phyloP scores from a whole-genome alignment of 305 asterid species.

The Striga hermonthica region DNA sequence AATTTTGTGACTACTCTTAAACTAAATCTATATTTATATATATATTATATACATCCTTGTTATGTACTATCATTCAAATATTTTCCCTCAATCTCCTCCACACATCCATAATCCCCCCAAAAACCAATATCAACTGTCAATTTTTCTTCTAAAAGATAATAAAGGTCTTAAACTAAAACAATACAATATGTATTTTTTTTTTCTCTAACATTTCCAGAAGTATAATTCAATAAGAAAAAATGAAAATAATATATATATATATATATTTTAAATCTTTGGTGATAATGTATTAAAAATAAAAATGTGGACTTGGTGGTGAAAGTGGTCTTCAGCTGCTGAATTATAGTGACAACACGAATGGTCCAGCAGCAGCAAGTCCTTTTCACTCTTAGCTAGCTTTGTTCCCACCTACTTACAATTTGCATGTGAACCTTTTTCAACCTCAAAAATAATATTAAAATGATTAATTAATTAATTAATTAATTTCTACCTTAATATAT shows the following conservation, averaged over 20 bases:
- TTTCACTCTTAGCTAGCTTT: slow-evolving; percentile 37
- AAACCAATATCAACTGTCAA: too few relatives aligned
- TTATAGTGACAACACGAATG: slow-evolving; percentile 37
- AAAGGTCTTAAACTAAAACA: too few relatives aligned
- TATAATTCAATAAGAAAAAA: neutral
- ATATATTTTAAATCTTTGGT: too few relatives aligned
- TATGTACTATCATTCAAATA: too few relatives aligned
- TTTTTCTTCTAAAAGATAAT: neutral
- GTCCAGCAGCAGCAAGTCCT: slow-evolving; percentile 26
- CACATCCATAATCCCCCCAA: too few relatives aligned
- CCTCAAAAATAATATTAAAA: neutral
- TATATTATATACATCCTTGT: too few relatives aligned
- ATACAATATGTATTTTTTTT: too few relatives aligned
- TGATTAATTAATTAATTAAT: neutral
- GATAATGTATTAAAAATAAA: too few relatives aligned
- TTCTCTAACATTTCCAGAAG: neutral
- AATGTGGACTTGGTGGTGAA: neutral
- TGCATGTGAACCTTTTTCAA: slow-evolving; percentile 33
- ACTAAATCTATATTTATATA: too few relatives aligned
- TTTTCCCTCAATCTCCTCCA: too few relatives aligned
- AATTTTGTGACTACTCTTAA: too few relatives aligned
- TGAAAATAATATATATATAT: neutral
- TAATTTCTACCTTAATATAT: neutral
- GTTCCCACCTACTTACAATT: slow-evolving; percentile 36
- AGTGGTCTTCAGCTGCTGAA: slow-evolving; percentile 9